A percentile compares a stretch with the other conserved stretches of the same genome.
Evolutionary conservation across 2,329 filamentous ascomycete genomes (phyloP).

Genomic region (Penicillium sp.): DNA sequence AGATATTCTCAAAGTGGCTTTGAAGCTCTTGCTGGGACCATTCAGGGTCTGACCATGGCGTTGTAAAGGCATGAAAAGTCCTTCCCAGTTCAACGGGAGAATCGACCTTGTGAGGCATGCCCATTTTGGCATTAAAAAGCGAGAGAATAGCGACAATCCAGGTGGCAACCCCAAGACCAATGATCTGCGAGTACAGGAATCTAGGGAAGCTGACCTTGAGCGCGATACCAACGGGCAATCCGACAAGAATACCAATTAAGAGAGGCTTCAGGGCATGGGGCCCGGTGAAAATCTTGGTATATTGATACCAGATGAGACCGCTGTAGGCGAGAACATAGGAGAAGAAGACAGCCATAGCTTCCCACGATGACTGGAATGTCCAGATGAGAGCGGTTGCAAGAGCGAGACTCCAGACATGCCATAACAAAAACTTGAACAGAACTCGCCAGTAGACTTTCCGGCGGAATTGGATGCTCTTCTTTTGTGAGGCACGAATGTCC

Average conservation of each 20-base stretch:
- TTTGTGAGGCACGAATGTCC: slow-evolving; percentile 50
- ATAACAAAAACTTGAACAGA: slow-evolving; percentile 54
- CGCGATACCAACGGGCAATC: slow-evolving; percentile 52
- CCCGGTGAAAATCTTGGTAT: slow-evolving; percentile 58
- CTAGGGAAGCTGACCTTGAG: slow-evolving; percentile 45
- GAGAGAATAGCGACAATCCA: slow-evolving; percentile 58
- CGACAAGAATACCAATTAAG: slow-evolving; percentile 50
- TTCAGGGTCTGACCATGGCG: slow-evolving; percentile 48
- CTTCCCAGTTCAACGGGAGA: slow-evolving; percentile 39
- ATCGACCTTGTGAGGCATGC: slow-evolving; percentile 48
- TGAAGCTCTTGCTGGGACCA: slow-evolving; percentile 58
- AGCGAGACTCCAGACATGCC: slow-evolving; percentile 58
- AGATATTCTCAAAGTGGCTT: slow-evolving; percentile 50
- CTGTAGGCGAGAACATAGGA: slow-evolving; percentile 55
- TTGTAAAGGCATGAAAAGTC: slow-evolving; percentile 51
- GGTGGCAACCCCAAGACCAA: slow-evolving; percentile 54
- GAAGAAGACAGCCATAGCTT: slow-evolving; percentile 55
- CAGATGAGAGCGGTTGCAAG: slow-evolving; percentile 57
- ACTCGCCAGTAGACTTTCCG: slow-evolving; percentile 57
- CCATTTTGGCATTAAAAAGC: slow-evolving; percentile 53
- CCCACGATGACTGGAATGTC: slow-evolving; percentile 51
- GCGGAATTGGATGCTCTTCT: slow-evolving; percentile 51
- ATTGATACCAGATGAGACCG: slow-evolving; percentile 59
- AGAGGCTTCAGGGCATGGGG: slow-evolving; percentile 54
- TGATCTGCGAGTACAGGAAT: slow-evolving; percentile 53